Evolutionary conservation across 257 asterid genomes (phyloP), one percentile per base, ranked within the genome.

Genomic region (Solanum pinnatisectum): DNA sequence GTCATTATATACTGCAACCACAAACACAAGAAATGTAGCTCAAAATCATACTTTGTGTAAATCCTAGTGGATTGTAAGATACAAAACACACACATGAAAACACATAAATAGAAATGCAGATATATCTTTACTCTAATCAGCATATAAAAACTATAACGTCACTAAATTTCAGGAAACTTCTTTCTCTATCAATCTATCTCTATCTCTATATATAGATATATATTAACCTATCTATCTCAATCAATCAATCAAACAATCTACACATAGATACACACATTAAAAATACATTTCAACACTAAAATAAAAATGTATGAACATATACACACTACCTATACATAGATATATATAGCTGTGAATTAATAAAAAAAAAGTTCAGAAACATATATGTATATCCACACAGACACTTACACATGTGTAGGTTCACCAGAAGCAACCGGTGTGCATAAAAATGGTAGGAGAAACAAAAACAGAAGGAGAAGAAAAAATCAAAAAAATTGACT

Each of bases 1-100:
- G n/a, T 93, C 94, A 87, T 90, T 87, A 89, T 88, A 94, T 89
- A 91, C 99, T 95, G 91, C 86, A 87, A 84, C 5, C 35, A 86
- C 15, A 13, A 82, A 5, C 70, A 82, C 70, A 32, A 49, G 42
- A 30, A 49, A 39, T 40, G 84, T 77, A 23, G 35, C 22, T 77
- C 8, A 1, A n/a, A 32, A 30, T 8, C 85, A 78, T 4, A 25
- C 49, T 20, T 73, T 23, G 49, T 33, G 27, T 18, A 36, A 73
- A 73, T 37, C 18, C 30, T 18, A 22, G 49, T 35, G 82, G 52
- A 74, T 37, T 20, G n/a, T 33, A 72, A 20, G 32, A 74, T 37
- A 22, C 20, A 20, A 74, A 36, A 73, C 6, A 73, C 27, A 22
- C 44, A 73, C 37, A 42, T 42, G 35, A 15, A 79, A 79, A 27